phyloP scores from a whole-genome alignment of 2,329 filamentous ascomycete genomes.

The Thermomyces lanuginosus region DNA sequence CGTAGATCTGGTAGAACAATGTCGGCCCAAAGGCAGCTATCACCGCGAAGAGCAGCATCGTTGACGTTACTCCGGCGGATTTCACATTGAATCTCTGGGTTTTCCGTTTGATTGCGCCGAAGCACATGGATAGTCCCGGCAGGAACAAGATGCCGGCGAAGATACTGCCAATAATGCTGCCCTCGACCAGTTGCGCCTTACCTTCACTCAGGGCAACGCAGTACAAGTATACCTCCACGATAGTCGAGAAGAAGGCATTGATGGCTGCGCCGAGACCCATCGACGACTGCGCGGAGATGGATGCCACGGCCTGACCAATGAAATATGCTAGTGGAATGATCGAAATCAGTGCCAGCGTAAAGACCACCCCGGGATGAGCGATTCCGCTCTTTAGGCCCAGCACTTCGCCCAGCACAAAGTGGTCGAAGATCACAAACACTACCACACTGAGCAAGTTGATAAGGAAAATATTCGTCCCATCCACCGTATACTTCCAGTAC shows the following conservation, averaged over 20 bases:
- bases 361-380: conserved; percentile 73
- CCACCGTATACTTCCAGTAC: conserved; percentile 99
- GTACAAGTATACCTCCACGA: conserved; percentile 96
- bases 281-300: conserved; percentile 93
- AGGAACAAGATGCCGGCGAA: conserved; percentile 92
- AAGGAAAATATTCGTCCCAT: conserved; percentile 96
- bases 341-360: conserved; percentile 66
- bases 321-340: conserved; percentile 97
- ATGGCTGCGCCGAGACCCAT: conserved; percentile 96
- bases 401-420: conserved; percentile 55
- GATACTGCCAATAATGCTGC: conserved; percentile 93
- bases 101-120: conserved; percentile 92
- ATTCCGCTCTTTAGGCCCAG: conserved; percentile 56
- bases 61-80: conserved; percentile 90
- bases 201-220: conserved; percentile 85
- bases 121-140: conserved; percentile 94
- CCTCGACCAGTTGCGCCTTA: conserved; percentile 84
- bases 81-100: conserved; percentile 96
- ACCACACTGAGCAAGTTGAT: conserved; percentile 93
- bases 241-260: conserved; percentile 94
- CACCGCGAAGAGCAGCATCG: conserved; percentile 91
- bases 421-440: conserved; percentile 89
- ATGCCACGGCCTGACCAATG: conserved; percentile 94
- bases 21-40: conserved; percentile 93
- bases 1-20: conserved; percentile 96